A percentile compares a stretch with the other conserved stretches of the same genome.
Evolutionary conservation across 345 rosid genomes (phyloP).

Genomic region (Pseudoturritis turrita): DNA sequence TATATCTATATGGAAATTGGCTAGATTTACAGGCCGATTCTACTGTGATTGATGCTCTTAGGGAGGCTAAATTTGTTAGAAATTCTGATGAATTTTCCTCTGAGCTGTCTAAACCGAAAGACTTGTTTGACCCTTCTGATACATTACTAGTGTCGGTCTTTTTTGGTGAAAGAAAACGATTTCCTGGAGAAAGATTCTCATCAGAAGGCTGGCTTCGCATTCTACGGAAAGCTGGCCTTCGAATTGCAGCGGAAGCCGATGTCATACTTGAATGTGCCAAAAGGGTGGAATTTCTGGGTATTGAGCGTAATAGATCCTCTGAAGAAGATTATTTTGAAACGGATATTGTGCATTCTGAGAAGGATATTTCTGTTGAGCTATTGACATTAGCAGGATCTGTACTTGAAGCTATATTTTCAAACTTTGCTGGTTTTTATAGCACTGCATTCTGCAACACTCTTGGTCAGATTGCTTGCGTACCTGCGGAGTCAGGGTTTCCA

Average conservation of each 20-base stretch:
- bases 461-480: slow-evolving; percentile 74
- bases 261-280: slow-evolving; percentile 87
- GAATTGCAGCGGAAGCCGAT: slow-evolving; percentile 65
- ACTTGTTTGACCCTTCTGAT: slow-evolving; percentile 88
- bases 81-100: slow-evolving; percentile 69
- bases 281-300: slow-evolving; percentile 71
- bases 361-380: slow-evolving; percentile 66
- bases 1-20: slow-evolving; percentile 70
- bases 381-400: slow-evolving; percentile 82
- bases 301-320: slow-evolving; percentile 42
- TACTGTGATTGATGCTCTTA: slow-evolving; percentile 68
- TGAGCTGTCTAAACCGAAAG: slow-evolving; percentile 64
- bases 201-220: slow-evolving; percentile 84
- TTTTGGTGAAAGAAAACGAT: slow-evolving; percentile 73
- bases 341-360: slow-evolving; percentile 35
- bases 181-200: slow-evolving; percentile 93
- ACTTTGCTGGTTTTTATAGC: slow-evolving; percentile 79
- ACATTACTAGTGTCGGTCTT: slow-evolving; percentile 71
- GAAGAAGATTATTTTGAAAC: slow-evolving; percentile 58
- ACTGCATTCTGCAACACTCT: slow-evolving; percentile 71
- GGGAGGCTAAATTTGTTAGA: slow-evolving; percentile 73
- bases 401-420: slow-evolving; percentile 68
- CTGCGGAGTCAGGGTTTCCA: slow-evolving; percentile 85
- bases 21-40: slow-evolving; percentile 63
- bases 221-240: slow-evolving; percentile 75